Evolutionary conservation across 768 basidiomycete genomes (phyloP).

Genomic region (Kwoniella mangroviensis): DNA sequence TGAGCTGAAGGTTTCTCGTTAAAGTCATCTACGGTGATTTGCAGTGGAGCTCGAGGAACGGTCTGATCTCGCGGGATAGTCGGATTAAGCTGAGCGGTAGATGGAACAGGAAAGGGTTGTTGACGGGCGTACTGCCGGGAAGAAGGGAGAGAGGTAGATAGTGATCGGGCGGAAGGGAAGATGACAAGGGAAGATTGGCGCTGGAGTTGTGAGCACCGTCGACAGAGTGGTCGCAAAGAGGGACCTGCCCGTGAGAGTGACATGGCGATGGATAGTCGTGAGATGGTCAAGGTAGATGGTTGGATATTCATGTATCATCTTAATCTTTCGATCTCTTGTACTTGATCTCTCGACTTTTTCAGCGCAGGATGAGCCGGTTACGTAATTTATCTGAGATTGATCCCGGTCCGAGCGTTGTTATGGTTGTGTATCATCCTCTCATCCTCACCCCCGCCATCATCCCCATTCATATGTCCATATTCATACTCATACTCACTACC

Average conservation of each 20-base stretch:
- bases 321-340: background rate
- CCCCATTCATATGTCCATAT: background rate
- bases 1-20: conserved; percentile 24
- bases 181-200: background rate
- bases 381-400: background rate
- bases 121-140: background rate
- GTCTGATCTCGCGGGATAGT: conserved; percentile 8
- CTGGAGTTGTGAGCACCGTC: background rate
- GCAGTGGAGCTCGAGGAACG: conserved; percentile 3
- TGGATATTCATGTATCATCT: background rate
- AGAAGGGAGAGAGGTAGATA: background rate
- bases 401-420: background rate
- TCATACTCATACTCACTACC: background rate
- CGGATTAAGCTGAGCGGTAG: conserved; percentile 5
- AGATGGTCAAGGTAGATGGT: background rate
- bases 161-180: background rate
- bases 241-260: conserved; percentile 18
- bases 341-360: background rate
- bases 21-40: conserved; percentile 28
- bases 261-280: conserved; percentile 5
- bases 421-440: background rate
- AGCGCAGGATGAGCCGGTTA: background rate
- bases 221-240: conserved; percentile 6
- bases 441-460: background rate
- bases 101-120: background rate